Evolutionary conservation across 2,329 filamentous ascomycete genomes (phyloP), one percentile per base, ranked within the genome.

Genomic region (Teratosphaeria gauchensis): DNA sequence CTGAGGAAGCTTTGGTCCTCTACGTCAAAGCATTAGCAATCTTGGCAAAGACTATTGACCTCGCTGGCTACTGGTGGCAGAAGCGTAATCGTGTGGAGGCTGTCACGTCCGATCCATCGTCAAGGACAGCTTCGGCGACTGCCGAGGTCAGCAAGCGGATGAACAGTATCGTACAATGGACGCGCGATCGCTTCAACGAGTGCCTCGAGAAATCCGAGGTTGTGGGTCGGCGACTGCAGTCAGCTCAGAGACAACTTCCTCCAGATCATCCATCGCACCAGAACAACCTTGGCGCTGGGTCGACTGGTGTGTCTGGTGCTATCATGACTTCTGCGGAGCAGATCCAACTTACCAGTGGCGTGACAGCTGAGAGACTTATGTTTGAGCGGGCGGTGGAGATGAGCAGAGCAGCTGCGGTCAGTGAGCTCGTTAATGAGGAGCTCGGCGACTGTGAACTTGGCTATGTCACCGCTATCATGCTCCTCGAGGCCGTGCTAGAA

Each of bases 361-460:
- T 96, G 58, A 96, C 91, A 24, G 94, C 94, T 0, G 94, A 97
- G 76, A 96, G 92, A 75, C 79, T 99, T 53, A 96, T 99, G 91
- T 99, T 96, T 71, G 94, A 99, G 66, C 89, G 94, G 53, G 94
- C 94, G 0, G 78, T 97, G 24, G 94, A 99, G 72, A 97, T 99
- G 94, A 96, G 91, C 72, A 85, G 91, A 56, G 85, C 89, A 3
- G 92, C 94, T 7, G 94, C 94, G 7, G 94, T 97, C 69, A 95
- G 95, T 67, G 94, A 99, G 75, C 88, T 99, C 55, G 90, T 94
- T 1, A 91, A 92, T 59, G 89, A 94, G 62, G 92, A 97, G 72
- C 78, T 97, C 28, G 76, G 79, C 0, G 90, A 91, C 16, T 97
- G 92, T 70, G 92, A 97, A 70, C 85, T 96, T 30, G 92, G 91